These are phyloP conservation scores for Ceraceosorus guamensis DNA, from an alignment of 1,284 basidiomycete species.

Conservation along the genomic window DNA sequence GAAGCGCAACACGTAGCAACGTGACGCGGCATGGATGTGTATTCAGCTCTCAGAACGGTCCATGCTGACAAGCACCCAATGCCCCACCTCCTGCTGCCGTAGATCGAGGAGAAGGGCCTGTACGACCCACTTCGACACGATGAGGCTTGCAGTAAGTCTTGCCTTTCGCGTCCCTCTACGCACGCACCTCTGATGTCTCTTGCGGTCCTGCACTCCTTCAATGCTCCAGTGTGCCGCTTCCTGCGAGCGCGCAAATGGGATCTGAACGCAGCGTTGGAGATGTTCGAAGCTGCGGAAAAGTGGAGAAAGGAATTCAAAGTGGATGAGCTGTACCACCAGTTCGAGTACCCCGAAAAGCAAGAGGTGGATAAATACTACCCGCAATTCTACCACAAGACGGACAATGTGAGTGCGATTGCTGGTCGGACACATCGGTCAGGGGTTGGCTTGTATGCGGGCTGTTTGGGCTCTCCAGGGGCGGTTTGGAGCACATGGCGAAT, in stretches of 20 bases:
- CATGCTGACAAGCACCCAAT: too few species aligned
- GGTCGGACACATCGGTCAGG: neutral
- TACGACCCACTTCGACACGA: conserved; percentile 44
- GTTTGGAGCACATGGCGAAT: neutral
- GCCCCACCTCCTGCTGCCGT: neutral
- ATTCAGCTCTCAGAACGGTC: too few species aligned
- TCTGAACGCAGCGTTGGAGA: conserved; percentile 68
- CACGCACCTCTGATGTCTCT: neutral
- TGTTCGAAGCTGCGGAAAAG: conserved; percentile 75
- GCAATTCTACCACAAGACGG: conserved; percentile 88
- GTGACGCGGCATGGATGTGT: too few species aligned
- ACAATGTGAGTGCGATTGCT: conserved; percentile 60
- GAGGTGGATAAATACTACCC: conserved; percentile 89
- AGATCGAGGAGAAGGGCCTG: conserved; percentile 39
- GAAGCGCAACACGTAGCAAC: too few species aligned
- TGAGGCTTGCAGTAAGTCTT: conserved; percentile 36
- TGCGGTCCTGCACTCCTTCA: neutral
- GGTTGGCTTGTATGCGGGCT: neutral
- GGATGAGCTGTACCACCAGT: conserved; percentile 75
- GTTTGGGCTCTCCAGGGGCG: neutral
- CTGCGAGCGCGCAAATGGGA: conserved; percentile 90
- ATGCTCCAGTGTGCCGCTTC: conserved; percentile 54
- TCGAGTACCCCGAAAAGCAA: conserved; percentile 77
- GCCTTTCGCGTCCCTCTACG: neutral
- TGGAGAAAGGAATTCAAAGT: conserved; percentile 86